A percentile compares a stretch with the other conserved stretches of the same genome.
Evolutionary conservation across 2,329 filamentous ascomycete genomes (phyloP).

Genomic region (Fusarium drepaniforme): DNA sequence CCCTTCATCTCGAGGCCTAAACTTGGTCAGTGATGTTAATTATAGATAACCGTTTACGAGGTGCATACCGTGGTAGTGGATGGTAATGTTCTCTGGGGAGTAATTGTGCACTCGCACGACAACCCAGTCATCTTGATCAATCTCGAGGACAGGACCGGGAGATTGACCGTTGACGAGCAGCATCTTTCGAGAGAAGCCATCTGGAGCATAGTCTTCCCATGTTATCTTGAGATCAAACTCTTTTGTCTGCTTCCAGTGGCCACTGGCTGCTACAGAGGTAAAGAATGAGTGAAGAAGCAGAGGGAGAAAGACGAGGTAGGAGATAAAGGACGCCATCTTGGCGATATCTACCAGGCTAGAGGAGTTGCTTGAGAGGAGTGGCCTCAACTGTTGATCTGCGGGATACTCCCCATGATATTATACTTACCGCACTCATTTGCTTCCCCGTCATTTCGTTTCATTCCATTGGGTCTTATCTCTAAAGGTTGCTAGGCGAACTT

Average conservation of each 20-base stretch:
- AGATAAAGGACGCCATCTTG: constrained; percentile 24
- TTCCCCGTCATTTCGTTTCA: not conserved
- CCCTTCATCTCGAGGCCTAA: constrained; percentile 61
- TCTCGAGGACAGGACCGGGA: constrained; percentile 70
- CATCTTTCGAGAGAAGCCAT: constrained; percentile 59
- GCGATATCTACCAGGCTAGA: not conserved
- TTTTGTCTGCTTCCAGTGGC: constrained; percentile 21
- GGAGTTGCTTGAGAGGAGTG: not conserved
- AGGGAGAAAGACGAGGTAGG: constrained; percentile 10
- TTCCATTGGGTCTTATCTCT: not conserved
- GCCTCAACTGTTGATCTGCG: not conserved
- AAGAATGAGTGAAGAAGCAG: constrained; percentile 18
- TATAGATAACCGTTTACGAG: rapidly evolving
- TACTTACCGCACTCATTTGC: not conserved
- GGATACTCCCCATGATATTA: not conserved
- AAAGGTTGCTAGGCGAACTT: not conserved
- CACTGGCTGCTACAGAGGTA: constrained; percentile 5
- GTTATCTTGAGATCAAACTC: constrained; percentile 49
- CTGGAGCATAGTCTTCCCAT: constrained; percentile 54
- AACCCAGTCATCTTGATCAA: constrained; percentile 63
- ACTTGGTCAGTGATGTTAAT: not conserved
- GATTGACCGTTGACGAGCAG: constrained; percentile 70
- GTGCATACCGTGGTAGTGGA: constrained; percentile 62
- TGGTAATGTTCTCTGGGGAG: constrained; percentile 59
- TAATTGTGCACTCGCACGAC: constrained; percentile 59